Base-by-base conservation (phyloP, 768 basidiomycete genomes). In the Royoungia palumana region DNA sequence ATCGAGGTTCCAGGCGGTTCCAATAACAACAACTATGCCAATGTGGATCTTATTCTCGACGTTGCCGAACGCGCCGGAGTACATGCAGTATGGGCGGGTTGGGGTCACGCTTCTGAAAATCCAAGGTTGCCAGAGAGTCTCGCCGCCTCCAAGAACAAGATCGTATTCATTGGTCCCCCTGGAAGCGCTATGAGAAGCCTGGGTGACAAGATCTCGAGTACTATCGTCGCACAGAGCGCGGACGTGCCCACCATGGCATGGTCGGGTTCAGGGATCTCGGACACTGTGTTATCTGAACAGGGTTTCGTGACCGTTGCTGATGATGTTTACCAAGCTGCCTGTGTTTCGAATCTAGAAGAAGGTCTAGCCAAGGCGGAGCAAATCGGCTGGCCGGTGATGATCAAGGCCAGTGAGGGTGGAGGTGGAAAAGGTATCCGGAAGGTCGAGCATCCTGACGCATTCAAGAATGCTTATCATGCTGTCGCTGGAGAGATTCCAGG, bases 11-110 rank as follows among this genome's bases (percentile, higher is more conserved):
- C 96, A 17, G 96, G 96, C 51, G 96, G 96, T 53, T 82, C 88
- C 17, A 99, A 99, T 69, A 99, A 98, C 78, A 94, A 98, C 79
- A 98, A 99, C 70, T 98, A 98, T 64, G 96, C 96, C 58, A 99
- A 99, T 67, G 96, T 99, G 60, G 96, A 99, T 63, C 85, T 96
- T 63, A 98, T 99, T 62, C 90, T 98, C 50, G 96, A 99, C 65
- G 84, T 99, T 49, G 96, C 96, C 36, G 94, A 99, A 71, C 86
- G 96, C 56, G 80, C 93, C 19, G 96, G 94, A 27, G 96, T 98
- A 2, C 96, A 99, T 63, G 96, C 96, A 37, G 96, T 99, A 21
- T 99, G 96, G 96, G 96, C 96, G 30, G 96, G 96, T 49, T 99
- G 96, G 96, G 96, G 96, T 42, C 96, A 99, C 69, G 96, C 96